These are phyloP conservation scores for Ilyonectria mors-panacis DNA, from an alignment of 2,329 filamentous ascomycete genomes.

Conservation along the genomic window DNA sequence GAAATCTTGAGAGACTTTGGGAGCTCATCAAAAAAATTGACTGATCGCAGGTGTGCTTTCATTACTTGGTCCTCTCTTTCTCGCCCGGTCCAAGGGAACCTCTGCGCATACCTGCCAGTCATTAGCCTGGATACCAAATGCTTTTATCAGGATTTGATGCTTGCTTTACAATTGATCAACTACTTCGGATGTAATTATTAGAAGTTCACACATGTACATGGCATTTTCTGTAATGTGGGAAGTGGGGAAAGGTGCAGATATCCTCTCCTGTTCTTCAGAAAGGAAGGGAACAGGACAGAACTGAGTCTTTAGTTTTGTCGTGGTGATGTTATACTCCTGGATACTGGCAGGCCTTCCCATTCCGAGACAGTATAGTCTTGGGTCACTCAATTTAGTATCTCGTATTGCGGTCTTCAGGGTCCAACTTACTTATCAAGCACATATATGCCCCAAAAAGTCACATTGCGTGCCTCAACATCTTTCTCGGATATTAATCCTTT, in stretches of 20 bases:
- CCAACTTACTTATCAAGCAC: conserved; percentile 23
- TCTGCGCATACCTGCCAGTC: conserved; percentile 12
- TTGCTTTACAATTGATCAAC: conserved; percentile 26
- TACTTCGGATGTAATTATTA: conserved; percentile 29
- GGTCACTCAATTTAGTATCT: neutral
- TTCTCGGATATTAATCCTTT: conserved; percentile 17
- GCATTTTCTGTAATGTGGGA: conserved; percentile 30
- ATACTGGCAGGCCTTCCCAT: conserved; percentile 25
- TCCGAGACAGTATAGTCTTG: conserved; percentile 20
- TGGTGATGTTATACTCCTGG: conserved; percentile 26
- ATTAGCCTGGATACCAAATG: neutral
- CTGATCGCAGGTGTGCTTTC: conserved; percentile 16
- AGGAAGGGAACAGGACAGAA: conserved; percentile 1
- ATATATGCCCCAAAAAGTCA: conserved; percentile 21
- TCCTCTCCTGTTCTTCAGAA: conserved; percentile 4
- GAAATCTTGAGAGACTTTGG: conserved; percentile 26
- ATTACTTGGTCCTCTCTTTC: conserved; percentile 23
- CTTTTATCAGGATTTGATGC: neutral
- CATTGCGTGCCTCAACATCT: conserved; percentile 20
- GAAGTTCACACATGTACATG: conserved; percentile 23
- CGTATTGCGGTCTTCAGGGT: neutral
- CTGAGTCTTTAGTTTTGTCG: conserved; percentile 11
- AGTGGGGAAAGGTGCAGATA: conserved; percentile 23
- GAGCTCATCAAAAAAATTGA: conserved; percentile 15
- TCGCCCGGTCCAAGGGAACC: conserved; percentile 12